Conservation (phyloP, 257 asterid genomes). For the Solanum habrochaites region DNA sequence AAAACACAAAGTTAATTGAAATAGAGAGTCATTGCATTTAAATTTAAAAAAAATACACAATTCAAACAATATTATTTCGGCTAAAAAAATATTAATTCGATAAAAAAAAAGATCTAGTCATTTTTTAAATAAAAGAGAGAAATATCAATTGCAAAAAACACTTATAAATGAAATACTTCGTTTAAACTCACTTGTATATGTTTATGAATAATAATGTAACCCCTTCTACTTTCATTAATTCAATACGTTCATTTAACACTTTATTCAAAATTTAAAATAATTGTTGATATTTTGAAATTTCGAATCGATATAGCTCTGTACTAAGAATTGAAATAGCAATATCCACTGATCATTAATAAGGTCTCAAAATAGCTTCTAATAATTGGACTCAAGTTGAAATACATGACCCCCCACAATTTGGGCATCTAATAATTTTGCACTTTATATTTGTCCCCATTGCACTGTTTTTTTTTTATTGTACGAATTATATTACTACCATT, state of each 20-base stretch:
- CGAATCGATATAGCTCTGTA: rapidly evolving
- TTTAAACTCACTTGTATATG: not conserved
- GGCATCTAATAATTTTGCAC: not conserved
- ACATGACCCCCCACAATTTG: not conserved
- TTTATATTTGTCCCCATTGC: not conserved
- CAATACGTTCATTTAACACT: rapidly evolving
- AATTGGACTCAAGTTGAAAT: not conserved
- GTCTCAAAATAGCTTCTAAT: not conserved
- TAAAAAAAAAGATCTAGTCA: not conserved
- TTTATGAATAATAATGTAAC: too few species aligned
- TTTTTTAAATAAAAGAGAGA: too few species aligned
- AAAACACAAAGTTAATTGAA: not conserved
- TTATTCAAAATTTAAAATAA: not conserved
- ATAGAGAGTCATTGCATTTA: not conserved
- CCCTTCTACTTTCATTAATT: not conserved
- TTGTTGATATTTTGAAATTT: not conserved
- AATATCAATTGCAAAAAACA: not conserved
- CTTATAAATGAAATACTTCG: too few species aligned
- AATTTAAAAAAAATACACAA: not conserved
- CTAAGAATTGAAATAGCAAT: not conserved
- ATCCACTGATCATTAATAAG: not conserved
- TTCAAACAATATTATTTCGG: not conserved
- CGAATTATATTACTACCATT: not conserved
- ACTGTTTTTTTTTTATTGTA: not conserved
- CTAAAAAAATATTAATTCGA: not conserved